Conservation (phyloP, 441 rosid species). For the Croton setiger region DNA sequence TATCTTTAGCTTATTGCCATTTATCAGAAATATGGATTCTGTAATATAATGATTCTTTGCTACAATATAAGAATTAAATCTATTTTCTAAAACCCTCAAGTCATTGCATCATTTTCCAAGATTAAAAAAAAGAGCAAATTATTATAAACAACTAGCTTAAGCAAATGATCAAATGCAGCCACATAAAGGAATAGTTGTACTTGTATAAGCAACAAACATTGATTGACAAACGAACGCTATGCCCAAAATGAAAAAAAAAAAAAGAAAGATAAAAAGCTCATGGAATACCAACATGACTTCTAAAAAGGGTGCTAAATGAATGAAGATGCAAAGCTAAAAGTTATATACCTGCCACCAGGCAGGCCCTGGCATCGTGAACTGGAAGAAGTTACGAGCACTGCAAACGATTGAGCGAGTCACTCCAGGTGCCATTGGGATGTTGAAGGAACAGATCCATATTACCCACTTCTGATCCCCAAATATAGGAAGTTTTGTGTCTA, state of each 20-base stretch:
- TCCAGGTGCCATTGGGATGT: slow-evolving; percentile 96
- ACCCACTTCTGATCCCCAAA: slow-evolving; percentile 83
- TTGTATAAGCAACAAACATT: background rate
- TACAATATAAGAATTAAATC: too few relatives aligned
- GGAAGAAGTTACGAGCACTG: slow-evolving; percentile 97
- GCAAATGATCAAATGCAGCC: too few relatives aligned
- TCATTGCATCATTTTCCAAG: too few relatives aligned
- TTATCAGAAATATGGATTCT: too few relatives aligned
- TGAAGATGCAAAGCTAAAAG: slow-evolving; percentile 12
- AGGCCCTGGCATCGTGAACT: slow-evolving; percentile 85
- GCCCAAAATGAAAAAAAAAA: too few relatives aligned
- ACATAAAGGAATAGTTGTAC: background rate
- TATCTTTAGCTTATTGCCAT: background rate
- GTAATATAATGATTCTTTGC: too few relatives aligned
- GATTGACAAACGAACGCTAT: background rate
- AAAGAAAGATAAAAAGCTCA: background rate
- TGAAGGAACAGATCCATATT: slow-evolving; percentile 96
- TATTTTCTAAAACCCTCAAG: too few relatives aligned
- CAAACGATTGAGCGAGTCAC: slow-evolving; percentile 94
- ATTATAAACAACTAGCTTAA: too few relatives aligned
- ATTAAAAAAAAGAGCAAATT: too few relatives aligned
- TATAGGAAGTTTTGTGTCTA: slow-evolving; percentile 80
- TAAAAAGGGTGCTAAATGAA: background rate
- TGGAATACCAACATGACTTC: background rate
- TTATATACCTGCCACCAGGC: slow-evolving; percentile 91